These are phyloP conservation scores for Biancaea sappan DNA, from an alignment of 306 rosid species.

Conservation along the genomic window DNA sequence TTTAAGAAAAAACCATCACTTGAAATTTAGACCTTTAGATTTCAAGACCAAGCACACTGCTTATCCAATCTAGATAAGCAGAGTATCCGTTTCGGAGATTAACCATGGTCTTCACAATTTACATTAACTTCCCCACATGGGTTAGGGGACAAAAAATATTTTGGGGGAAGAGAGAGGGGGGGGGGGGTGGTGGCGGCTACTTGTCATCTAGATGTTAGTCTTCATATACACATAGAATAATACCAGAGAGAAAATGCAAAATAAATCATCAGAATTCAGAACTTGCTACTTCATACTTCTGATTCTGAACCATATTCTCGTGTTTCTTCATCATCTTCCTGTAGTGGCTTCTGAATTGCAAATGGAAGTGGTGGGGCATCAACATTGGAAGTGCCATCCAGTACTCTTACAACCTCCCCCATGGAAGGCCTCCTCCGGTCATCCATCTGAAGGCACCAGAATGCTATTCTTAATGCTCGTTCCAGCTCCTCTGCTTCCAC, in stretches of 20 bases:
- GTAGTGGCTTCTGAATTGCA: slow-evolving; percentile 21
- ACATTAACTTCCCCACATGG: slow-evolving; percentile 13
- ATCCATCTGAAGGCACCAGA: slow-evolving; percentile 83
- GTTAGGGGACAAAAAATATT: neutral
- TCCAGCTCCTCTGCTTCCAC: slow-evolving; percentile 54
- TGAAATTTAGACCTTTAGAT: too few species aligned
- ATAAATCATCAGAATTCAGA: neutral
- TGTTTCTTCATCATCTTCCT: slow-evolving; percentile 37
- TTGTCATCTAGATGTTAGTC: slow-evolving; percentile 57
- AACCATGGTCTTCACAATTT: slow-evolving; percentile 26
- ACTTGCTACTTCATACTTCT: slow-evolving; percentile 19
- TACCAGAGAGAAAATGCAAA: neutral
- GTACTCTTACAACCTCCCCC: slow-evolving; percentile 79
- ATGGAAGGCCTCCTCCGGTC: slow-evolving; percentile 64
- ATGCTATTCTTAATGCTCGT: slow-evolving; percentile 64
- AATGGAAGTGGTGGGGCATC: slow-evolving; percentile 80
- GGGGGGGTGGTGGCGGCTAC: too few species aligned
- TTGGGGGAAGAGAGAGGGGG: too few species aligned
- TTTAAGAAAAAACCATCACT: too few species aligned
- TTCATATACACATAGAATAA: slow-evolving; percentile 50
- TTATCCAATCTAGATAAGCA: too few species aligned
- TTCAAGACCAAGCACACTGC: too few species aligned
- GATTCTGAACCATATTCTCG: slow-evolving; percentile 41
- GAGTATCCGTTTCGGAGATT: too few species aligned
- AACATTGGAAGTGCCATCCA: slow-evolving; percentile 66